Evolutionary conservation across 805 yeast species (phyloP).

Genomic region (Candida sithepensis): DNA sequence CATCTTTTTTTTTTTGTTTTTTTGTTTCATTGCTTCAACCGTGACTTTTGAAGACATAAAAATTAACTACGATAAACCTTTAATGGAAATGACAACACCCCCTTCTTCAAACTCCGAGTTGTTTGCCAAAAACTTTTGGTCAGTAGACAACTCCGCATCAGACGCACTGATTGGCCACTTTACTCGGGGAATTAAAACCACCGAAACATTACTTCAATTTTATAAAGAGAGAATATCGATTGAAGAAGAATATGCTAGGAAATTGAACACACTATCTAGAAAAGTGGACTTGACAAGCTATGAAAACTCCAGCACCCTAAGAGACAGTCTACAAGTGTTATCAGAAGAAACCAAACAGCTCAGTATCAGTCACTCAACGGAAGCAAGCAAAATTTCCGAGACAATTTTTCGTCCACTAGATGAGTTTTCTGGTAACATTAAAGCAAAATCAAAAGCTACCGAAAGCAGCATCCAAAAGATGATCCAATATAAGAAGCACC

Average conservation of each 20-base stretch:
- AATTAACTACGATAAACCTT: too few species aligned
- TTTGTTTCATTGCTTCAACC: too few species aligned
- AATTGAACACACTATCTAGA: constrained; percentile 47
- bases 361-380: constrained; percentile 51
- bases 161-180: constrained; percentile 51
- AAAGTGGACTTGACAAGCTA: constrained; percentile 22
- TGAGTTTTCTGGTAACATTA: constrained; percentile 47
- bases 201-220: constrained; percentile 45
- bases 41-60: too few species aligned
- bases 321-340: constrained; percentile 56
- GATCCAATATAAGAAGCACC: constrained; percentile 40
- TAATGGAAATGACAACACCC: background rate
- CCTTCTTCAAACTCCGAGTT: constrained; percentile 4
- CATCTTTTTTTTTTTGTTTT: background rate
- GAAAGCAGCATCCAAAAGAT: constrained; percentile 57
- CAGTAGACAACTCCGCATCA: constrained; percentile 58
- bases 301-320: constrained; percentile 57
- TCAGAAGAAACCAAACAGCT: constrained; percentile 56
- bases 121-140: constrained; percentile 38
- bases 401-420: constrained; percentile 51
- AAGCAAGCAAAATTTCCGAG: constrained; percentile 46
- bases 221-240: constrained; percentile 56
- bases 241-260: constrained; percentile 70
- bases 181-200: constrained; percentile 56
- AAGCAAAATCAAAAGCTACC: constrained; percentile 51